These are phyloP conservation scores for Eucalyptus curtisii DNA, from an alignment of 345 rosid species.

Conservation along the genomic window DNA sequence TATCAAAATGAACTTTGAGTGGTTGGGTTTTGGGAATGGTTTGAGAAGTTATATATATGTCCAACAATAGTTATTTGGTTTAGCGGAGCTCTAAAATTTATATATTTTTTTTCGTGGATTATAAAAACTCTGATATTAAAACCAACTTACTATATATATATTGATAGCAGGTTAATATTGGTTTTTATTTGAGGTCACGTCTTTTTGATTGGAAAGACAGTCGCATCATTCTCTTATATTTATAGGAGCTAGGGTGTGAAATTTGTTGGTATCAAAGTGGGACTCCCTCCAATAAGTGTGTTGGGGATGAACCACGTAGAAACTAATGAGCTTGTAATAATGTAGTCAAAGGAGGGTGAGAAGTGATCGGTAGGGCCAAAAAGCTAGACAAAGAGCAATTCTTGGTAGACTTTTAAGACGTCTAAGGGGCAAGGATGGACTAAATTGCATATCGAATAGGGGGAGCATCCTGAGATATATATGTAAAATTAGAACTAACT, in stretches of 20 bases:
- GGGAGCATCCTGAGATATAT: neutral
- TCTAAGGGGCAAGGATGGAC: neutral
- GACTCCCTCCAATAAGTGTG: neutral
- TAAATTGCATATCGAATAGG: neutral
- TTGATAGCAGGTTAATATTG: neutral
- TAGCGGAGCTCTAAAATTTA: neutral
- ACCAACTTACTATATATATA: neutral
- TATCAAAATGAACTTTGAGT: neutral
- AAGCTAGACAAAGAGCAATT: neutral
- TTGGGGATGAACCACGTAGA: neutral
- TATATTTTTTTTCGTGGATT: neutral
- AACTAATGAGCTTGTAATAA: neutral
- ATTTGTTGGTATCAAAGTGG: neutral
- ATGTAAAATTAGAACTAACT: neutral
- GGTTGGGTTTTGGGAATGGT: neutral
- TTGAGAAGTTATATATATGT: neutral
- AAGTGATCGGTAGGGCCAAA: neutral
- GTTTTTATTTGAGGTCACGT: neutral
- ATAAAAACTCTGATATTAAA: too few relatives aligned
- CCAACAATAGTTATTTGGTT: neutral
- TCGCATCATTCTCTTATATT: neutral
- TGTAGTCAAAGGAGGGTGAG: neutral
- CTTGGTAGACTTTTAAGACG: neutral
- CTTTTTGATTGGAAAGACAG: neutral
- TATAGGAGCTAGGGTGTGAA: neutral